These are phyloP conservation scores for Dillenia suffruticosa DNA, from an alignment of 164 flowering plant genomes.

Conservation along the genomic window DNA sequence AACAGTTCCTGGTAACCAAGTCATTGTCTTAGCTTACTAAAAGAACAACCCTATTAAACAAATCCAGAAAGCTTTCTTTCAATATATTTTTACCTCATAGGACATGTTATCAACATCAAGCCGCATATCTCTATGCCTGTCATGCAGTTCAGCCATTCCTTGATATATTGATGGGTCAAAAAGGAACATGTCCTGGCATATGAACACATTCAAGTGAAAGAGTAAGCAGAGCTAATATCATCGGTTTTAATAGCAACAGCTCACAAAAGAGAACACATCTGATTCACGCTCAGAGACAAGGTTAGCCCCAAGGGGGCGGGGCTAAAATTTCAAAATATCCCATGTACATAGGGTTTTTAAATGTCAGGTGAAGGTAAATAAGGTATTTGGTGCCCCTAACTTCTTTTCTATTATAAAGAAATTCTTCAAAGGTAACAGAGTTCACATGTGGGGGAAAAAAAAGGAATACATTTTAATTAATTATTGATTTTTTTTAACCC, in stretches of 20 bases:
- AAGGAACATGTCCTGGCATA: slow-evolving; percentile 43
- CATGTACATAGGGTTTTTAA: no score
- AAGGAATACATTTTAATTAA: no score
- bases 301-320: background rate
- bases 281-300: background rate
- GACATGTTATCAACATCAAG: slow-evolving; percentile 68
- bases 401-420: no score
- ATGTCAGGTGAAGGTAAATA: no score
- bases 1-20: slow-evolving; percentile 56
- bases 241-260: background rate
- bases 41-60: slow-evolving; percentile 3
- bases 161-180: slow-evolving; percentile 42
- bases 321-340: no score
- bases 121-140: slow-evolving; percentile 63
- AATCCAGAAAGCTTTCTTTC: background rate
- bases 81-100: slow-evolving; percentile 50
- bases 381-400: no score
- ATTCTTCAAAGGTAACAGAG: no score
- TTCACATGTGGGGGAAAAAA: no score
- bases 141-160: slow-evolving; percentile 47
- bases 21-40: background rate
- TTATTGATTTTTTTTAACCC: no score
- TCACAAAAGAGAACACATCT: background rate
- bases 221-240: background rate
- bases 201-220: slow-evolving; percentile 6